Evolutionary conservation across 257 asterid genomes (phyloP).

Genomic region (Plantago major): DNA sequence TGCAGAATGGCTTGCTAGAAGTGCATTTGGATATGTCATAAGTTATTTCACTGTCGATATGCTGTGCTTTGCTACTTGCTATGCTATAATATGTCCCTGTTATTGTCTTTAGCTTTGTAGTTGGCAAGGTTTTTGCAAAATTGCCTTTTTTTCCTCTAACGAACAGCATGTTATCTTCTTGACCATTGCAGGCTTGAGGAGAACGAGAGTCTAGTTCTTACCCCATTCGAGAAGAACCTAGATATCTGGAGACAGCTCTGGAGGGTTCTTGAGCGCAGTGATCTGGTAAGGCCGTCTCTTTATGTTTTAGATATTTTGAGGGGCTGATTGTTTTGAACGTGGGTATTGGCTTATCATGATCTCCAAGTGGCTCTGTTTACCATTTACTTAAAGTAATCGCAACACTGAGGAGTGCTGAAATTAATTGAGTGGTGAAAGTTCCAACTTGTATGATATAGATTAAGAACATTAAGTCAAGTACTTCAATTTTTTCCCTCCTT

Average conservation of each 20-base stretch:
- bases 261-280: constrained; percentile 99
- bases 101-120: too few relatives aligned
- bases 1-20: neutral
- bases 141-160: neutral
- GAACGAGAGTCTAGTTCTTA: constrained; percentile 84
- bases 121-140: too few relatives aligned
- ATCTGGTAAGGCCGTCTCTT: constrained; percentile 62
- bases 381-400: too few relatives aligned
- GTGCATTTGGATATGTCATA: too few relatives aligned
- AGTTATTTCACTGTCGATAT: too few relatives aligned
- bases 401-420: too few relatives aligned
- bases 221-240: constrained; percentile 97
- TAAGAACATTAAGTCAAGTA: too few relatives aligned
- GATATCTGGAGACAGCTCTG: constrained; percentile 99
- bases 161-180: too few relatives aligned
- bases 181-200: constrained; percentile 80
- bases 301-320: constrained; percentile 3
- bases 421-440: too few relatives aligned
- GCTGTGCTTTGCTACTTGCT: neutral
- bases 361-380: neutral
- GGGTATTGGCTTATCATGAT: neutral
- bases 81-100: neutral
- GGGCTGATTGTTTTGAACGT: neutral
- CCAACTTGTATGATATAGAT: too few relatives aligned
- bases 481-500: too few relatives aligned